Percentiles rank a stretch among this genome's conserved stretches.
These are phyloP conservation scores for Marchantia paleacea DNA, from an alignment of 225 moss, liverwort and hornwort genomes.

Conservation along the genomic window DNA sequence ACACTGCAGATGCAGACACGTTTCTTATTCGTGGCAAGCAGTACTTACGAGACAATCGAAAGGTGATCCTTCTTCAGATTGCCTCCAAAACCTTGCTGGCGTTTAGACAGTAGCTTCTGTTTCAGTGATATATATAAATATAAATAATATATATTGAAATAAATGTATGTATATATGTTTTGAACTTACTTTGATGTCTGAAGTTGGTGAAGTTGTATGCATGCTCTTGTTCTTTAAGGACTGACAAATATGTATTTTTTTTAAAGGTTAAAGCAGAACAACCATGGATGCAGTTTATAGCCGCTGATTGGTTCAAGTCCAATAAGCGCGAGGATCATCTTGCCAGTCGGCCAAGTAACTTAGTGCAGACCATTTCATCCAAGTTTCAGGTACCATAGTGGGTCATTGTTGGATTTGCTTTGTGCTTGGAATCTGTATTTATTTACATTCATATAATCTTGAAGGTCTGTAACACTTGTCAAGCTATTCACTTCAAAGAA, in stretches of 20 bases:
- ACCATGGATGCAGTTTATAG: conserved; percentile 92
- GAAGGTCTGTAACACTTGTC: no score
- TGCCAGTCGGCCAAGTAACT: conserved; percentile 61
- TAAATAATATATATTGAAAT: no score
- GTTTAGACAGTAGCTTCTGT: no score
- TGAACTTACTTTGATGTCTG: neutral
- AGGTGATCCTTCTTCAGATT: conserved; percentile 41
- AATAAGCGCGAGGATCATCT: conserved; percentile 86
- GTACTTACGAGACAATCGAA: conserved; percentile 70
- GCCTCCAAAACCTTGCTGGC: no score
- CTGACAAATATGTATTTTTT: neutral
- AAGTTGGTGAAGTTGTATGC: neutral
- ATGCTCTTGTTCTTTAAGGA: neutral
- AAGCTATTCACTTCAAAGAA: no score
- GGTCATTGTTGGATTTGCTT: no score
- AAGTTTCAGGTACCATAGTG: conserved; percentile 44
- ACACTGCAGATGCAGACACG: conserved; percentile 73
- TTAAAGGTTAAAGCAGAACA: conserved; percentile 76
- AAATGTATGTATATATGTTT: neutral
- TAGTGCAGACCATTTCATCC: conserved; percentile 61
- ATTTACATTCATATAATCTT: no score
- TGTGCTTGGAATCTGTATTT: no score
- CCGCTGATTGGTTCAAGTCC: conserved; percentile 96
- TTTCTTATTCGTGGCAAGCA: conserved; percentile 87
- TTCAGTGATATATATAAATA: no score